Base-by-base conservation (phyloP, 129 eudicot genomes). In the Dittrichia graveolens region DNA sequence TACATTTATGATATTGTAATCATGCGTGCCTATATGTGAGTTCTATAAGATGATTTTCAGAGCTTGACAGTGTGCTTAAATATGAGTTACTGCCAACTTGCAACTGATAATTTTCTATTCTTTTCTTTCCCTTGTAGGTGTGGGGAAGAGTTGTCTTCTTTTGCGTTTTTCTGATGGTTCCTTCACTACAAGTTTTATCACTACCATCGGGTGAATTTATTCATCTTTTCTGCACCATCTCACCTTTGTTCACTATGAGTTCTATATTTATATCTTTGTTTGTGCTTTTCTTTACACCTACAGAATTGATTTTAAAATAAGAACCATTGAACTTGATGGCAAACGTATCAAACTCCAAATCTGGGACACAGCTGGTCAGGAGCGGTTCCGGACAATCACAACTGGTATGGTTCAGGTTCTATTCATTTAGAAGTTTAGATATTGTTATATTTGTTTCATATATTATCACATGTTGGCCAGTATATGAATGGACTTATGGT, bases 291-390 rank as follows among this genome's bases (percentile, higher is more conserved):
- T 45, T 15, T 52, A 65, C 77, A 89, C 92, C 14, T 52, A 65
- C 77, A 89, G 96, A 35, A 89, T 89, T 63, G 96, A 89, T 80
- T 89, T 89, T 50, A 89, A 89, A 81, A 89, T 89, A 73, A 80
- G 96, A 73, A 88, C 95, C 56, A 81, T 88, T 59, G 95, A 88
- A 73, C 95, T 88, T 61, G 95, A 88, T 88, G 89, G 92, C 42
- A 89, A 89, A 81, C 71, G 96, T 41, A 84, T 89, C 70, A 89
- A 89, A 69, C 92, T 89, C 61, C 96, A 89, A 71, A 89, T 89
- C 35, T 89, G 96, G 96, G 96, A 89, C 72, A 89, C 96, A 15
- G 96, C 96, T 80, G 96, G 96, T 62, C 96, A 86, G 69, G 96
- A 89, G 73, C 87, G 96, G 39, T 89, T 89, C 52, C 77, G 96